phyloP scores from a whole-genome alignment of 768 basidiomycete genomes.

The Candolleomyces eurysporus region DNA sequence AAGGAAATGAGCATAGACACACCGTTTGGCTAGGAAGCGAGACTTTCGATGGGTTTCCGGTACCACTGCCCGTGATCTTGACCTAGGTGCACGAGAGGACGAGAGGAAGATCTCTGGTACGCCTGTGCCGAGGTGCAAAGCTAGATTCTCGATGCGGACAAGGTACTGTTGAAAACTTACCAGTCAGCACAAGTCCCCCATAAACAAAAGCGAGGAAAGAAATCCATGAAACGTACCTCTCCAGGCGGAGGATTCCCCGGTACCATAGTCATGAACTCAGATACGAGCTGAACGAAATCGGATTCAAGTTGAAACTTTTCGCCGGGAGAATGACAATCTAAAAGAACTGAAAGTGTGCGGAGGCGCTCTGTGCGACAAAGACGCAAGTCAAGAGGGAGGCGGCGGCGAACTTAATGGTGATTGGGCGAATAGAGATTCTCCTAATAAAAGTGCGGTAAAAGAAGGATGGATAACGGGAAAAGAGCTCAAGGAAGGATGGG shows the following conservation, averaged over 20 bases:
- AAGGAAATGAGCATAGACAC: slow-evolving; percentile 1
- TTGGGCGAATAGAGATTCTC: not conserved
- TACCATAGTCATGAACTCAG: slow-evolving; percentile 38
- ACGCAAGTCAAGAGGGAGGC: slow-evolving; percentile 1
- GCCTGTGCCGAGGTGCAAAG: slow-evolving; percentile 39
- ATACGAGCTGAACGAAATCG: slow-evolving; percentile 33
- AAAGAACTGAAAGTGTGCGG: slow-evolving; percentile 10
- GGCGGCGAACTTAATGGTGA: slow-evolving; percentile 8
- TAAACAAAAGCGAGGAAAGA: not conserved
- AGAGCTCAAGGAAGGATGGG: too few species aligned
- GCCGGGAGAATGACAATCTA: slow-evolving; percentile 16
- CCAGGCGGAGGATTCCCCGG: slow-evolving; percentile 42
- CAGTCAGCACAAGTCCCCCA: not conserved
- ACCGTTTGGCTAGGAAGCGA: slow-evolving; percentile 46
- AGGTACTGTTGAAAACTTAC: slow-evolving; percentile 30
- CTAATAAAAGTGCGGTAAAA: too few species aligned
- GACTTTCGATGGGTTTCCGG: slow-evolving; percentile 43
- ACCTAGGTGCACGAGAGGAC: slow-evolving; percentile 50
- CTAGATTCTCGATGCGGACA: slow-evolving; percentile 46
- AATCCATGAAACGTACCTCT: slow-evolving; percentile 22
- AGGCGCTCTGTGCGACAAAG: slow-evolving; percentile 9
- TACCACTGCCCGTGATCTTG: slow-evolving; percentile 40
- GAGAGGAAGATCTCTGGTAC: slow-evolving; percentile 48
- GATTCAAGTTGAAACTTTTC: slow-evolving; percentile 28
- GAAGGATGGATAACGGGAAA: too few species aligned